A percentile compares a stretch with the other conserved stretches of the same genome.
phyloP scores from a whole-genome alignment of 176 grass and related monocot species.

The Carex scoparia region DNA sequence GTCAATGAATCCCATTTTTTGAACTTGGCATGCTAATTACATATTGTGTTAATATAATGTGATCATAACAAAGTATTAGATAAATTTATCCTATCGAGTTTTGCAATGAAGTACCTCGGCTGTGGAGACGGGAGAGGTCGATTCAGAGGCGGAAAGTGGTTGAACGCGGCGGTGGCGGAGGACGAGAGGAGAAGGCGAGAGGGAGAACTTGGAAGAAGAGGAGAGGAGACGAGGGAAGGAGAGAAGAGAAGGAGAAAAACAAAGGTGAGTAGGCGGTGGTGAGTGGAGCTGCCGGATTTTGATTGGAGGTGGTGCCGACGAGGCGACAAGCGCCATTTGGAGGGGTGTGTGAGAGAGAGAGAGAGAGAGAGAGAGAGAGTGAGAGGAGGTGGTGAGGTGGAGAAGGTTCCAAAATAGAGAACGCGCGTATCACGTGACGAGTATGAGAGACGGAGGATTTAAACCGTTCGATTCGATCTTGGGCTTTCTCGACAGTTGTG shows the following conservation, averaged over 20 bases:
- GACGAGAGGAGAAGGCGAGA: slow-evolving; percentile 21
- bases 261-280: neutral
- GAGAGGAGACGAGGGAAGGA: neutral
- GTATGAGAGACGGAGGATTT: slow-evolving; percentile 2
- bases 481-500: neutral
- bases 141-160: slow-evolving; percentile 26
- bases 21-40: slow-evolving; percentile 39
- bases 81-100: neutral
- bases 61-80: neutral
- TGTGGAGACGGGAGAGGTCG: neutral
- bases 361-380: neutral
- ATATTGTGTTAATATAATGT: neutral
- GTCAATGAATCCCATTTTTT: slow-evolving; percentile 84
- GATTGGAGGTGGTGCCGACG: neutral
- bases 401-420: slow-evolving; percentile 5
- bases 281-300: neutral
- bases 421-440: slow-evolving; percentile 6
- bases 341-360: neutral
- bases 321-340: slow-evolving; percentile 29
- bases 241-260: neutral
- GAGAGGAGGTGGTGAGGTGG: neutral
- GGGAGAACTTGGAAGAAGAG: slow-evolving; percentile 11
- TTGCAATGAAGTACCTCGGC: slow-evolving; percentile 2
- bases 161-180: slow-evolving; percentile 20
- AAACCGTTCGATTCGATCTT: slow-evolving; percentile 12